Percentiles rank a stretch among this genome's conserved stretches.
These are phyloP conservation scores for Arthrobotrys iridis DNA, from an alignment of 2,329 filamentous ascomycete species.

Conservation along the genomic window DNA sequence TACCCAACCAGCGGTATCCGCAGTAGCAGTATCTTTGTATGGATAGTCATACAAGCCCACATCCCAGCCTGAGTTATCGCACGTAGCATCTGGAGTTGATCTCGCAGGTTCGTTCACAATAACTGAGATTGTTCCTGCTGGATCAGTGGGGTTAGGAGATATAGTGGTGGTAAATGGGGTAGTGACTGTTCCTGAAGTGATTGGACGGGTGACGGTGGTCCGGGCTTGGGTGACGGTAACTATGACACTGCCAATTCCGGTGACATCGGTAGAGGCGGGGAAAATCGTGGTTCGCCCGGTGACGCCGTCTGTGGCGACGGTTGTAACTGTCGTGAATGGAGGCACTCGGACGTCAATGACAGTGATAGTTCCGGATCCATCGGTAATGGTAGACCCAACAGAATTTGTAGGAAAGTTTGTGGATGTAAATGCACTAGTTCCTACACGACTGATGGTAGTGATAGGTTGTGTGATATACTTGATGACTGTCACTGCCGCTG, in stretches of 20 bases:
- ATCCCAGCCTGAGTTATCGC: neutral
- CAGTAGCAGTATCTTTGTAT: neutral
- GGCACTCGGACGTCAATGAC: neutral
- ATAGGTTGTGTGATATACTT: neutral
- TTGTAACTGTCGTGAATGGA: neutral
- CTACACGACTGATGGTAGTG: neutral
- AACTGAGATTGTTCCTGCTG: neutral
- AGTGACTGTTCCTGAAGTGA: neutral
- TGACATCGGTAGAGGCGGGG: neutral
- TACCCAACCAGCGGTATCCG: neutral
- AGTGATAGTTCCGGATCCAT: neutral
- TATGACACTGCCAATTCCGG: neutral
- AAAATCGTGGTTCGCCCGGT: neutral
- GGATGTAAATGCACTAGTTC: neutral
- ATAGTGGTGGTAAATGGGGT: neutral
- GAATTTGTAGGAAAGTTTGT: neutral
- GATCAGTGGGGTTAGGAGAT: neutral
- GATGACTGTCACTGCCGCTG: neutral
- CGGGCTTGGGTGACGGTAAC: neutral
- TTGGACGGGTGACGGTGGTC: neutral
- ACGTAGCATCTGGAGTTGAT: neutral
- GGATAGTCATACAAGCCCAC: constrained; percentile 12
- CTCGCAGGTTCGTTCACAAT: neutral
- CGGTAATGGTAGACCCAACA: neutral
- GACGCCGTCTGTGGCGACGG: neutral